Evolutionary conservation across 2,329 filamentous ascomycete genomes (phyloP), one percentile per base, ranked within the genome.

Genomic region (Colletotrichum kahawae): DNA sequence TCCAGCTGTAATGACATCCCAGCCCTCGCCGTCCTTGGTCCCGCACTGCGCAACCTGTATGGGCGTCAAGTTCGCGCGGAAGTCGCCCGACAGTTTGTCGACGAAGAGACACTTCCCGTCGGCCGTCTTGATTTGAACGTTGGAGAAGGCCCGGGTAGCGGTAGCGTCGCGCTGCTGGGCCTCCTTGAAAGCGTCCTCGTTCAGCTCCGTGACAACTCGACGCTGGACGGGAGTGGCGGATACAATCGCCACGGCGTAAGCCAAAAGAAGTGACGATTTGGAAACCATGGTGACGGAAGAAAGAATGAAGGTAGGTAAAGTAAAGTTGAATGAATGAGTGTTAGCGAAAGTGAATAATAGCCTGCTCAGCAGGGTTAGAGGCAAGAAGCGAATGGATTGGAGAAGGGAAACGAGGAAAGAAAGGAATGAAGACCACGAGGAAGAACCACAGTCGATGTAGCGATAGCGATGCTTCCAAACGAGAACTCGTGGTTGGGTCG

Each of bases 1-100:
- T 27, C 90, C 90, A 8, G 83, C 79, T 0, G 87, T 88, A 76
- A 89, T 86, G 77, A 88, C 78, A 70, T 89, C 87, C 85, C 85
- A 89, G n/a, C 82, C 83, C 76, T 88, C 85, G 9, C 85, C 86
- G 33, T 84, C 81, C 10, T 83, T 85, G 43, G 82, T 82, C 8
- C 83, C 85, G 69, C 87, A 89, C n/a, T 82, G 82, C 34, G 82
- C 84, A 33, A 88, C 80, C 76, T 88, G 86, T 33, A 89, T 79
- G 6, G 87, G 87, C 2, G 85, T 87, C 70, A 89, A 77, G 79
- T 88, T 89, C 69, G 84, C 86, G 14, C 87, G 84, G 74, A 87
- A 88, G 78, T 89, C 87, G 21, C 87, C 87, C 2, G 86, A 88
- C 6, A 88, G 81, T 69, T 83, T 79, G 77, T 88, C 85, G 21